Evolutionary conservation across 2,329 filamentous ascomycete genomes (phyloP).

Genomic region (Microsporum canis): DNA sequence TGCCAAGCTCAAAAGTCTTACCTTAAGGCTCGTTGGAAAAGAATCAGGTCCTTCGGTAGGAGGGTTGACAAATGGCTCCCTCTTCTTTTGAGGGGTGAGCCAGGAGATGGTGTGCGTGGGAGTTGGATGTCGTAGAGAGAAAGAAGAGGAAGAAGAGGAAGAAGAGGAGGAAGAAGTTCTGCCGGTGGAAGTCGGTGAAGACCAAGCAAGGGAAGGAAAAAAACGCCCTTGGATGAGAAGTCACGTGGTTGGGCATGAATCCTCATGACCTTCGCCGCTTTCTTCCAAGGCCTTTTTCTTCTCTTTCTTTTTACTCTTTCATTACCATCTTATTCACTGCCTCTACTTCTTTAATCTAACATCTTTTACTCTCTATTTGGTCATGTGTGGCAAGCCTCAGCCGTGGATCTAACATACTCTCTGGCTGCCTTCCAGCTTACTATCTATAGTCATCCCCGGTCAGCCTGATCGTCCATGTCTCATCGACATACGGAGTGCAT

Average conservation of each 20-base stretch:
- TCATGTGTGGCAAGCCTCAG: background rate
- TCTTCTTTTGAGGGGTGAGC: background rate
- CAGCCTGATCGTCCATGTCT: constrained; percentile 1
- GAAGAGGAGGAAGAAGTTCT: background rate
- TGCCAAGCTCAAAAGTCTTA: background rate
- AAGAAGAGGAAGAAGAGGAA: constrained; percentile 4
- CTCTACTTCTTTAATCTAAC: too few relatives aligned
- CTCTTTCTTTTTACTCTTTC: background rate
- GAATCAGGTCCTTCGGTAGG: too few relatives aligned
- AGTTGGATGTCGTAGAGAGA: background rate
- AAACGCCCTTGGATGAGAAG: constrained; percentile 2
- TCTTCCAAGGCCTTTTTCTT: background rate
- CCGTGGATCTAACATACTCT: background rate
- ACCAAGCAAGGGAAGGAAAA: background rate
- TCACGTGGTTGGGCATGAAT: constrained; percentile 1
- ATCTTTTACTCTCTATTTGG: background rate
- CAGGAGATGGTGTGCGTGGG: background rate
- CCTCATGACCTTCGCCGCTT: background rate
- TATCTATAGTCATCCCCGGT: background rate
- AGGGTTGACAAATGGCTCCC: too few relatives aligned
- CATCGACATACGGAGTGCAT: background rate
- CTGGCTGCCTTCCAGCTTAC: background rate
- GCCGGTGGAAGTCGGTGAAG: constrained; percentile 10
- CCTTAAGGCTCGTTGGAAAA: background rate
- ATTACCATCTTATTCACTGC: background rate